Conservation (phyloP, 257 asterid genomes). For the Lithospermum erythrorhizon region DNA sequence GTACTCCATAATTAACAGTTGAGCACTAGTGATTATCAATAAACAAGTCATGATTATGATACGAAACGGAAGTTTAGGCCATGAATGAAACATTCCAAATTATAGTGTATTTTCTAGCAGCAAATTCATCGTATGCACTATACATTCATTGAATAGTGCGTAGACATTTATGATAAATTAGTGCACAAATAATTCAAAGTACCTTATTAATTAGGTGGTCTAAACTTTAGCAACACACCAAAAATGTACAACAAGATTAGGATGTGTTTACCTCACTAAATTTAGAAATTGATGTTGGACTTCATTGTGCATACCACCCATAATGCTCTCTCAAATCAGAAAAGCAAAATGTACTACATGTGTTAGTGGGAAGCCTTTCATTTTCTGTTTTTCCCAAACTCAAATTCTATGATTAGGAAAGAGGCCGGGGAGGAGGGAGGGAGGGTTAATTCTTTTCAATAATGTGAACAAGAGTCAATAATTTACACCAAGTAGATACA, state of each 20-base stretch:
- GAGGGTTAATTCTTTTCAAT: no score
- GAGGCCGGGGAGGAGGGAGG: no score
- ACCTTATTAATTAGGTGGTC: not conserved
- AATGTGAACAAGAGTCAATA: no score
- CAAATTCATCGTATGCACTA: not conserved
- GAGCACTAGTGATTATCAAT: not conserved
- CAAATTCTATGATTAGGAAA: not conserved
- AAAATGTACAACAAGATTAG: not conserved
- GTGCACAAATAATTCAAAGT: slow-evolving; percentile 1
- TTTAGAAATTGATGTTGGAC: not conserved
- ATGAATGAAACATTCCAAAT: not conserved
- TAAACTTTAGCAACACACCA: not conserved
- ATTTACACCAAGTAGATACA: no score
- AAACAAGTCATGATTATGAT: not conserved
- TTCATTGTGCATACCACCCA: not conserved
- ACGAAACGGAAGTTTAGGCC: not conserved
- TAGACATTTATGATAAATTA: not conserved
- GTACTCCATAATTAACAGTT: not conserved
- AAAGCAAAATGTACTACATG: not conserved
- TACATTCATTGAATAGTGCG: not conserved
- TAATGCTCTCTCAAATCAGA: not conserved
- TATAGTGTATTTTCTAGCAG: not conserved
- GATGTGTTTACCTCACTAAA: not conserved
- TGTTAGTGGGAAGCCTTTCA: not conserved
- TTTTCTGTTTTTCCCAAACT: no score